Evolutionary conservation across 202 grass and related monocot species (phyloP).

Genomic region (Setaria viridis): DNA sequence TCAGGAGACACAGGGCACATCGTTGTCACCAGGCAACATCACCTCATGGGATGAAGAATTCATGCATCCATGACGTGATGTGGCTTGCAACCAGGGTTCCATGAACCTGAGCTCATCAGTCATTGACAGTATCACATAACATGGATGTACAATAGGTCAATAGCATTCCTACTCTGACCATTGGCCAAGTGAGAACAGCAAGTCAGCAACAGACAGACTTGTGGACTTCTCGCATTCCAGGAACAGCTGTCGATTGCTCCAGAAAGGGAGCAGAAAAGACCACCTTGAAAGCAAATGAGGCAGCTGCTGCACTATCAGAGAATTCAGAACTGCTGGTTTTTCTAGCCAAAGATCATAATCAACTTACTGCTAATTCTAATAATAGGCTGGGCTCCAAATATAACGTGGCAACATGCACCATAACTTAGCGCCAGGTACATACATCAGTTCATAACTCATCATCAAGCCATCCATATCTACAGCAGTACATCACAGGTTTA

Average conservation of each 20-base stretch:
- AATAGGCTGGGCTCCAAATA: conserved; percentile 10
- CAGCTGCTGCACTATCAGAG: neutral
- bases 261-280: neutral
- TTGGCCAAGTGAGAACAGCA: neutral
- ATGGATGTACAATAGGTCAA: neutral
- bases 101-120: neutral
- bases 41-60: neutral
- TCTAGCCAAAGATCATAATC: conserved; percentile 2
- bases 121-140: conserved; percentile 21
- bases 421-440: conserved; percentile 50
- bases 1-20: conserved; percentile 22
- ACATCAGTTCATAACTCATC: conserved; percentile 39
- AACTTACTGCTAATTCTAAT: conserved; percentile 11
- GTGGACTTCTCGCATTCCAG: neutral
- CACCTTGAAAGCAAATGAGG: neutral
- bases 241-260: neutral
- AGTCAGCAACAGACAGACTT: neutral
- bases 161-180: neutral
- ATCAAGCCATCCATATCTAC: conserved; percentile 52
- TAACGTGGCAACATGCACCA: conserved; percentile 26
- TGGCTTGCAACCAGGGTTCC: conserved; percentile 8
- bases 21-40: conserved; percentile 23
- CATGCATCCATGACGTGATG: neutral
- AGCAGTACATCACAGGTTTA: conserved; percentile 50
- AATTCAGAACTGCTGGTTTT: neutral